Conservation (phyloP, 148 eudicot species). For the Fagopyrum tataricum region DNA sequence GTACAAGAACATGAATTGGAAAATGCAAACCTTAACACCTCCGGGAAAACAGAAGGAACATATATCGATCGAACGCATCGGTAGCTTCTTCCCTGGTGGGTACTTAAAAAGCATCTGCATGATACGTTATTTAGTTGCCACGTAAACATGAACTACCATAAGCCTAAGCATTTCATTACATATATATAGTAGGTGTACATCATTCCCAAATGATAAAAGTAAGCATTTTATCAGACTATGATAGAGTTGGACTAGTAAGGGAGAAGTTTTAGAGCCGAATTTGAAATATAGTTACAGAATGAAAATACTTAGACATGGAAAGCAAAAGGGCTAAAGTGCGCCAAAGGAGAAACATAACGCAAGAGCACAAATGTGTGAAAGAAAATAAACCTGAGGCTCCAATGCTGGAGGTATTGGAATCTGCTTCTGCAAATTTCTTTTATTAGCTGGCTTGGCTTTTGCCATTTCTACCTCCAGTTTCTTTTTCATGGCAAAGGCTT, state of each 20-base stretch:
- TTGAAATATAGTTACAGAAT: background rate
- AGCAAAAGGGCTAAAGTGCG: background rate
- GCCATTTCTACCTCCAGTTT: constrained; percentile 49
- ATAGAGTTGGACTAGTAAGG: background rate
- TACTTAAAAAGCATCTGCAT: constrained; percentile 74
- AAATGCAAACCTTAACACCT: constrained; percentile 53
- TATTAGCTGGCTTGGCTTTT: constrained; percentile 31
- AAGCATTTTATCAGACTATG: background rate
- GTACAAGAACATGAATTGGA: background rate
- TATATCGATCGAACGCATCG: constrained; percentile 72
- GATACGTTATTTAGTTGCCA: background rate
- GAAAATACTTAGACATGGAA: background rate
- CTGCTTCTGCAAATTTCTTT: constrained; percentile 22
- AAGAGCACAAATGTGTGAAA: background rate
- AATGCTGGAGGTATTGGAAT: constrained; percentile 49
- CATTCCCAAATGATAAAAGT: background rate
- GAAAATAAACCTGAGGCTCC: constrained; percentile 39
- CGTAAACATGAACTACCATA: background rate
- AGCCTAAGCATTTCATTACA: background rate
- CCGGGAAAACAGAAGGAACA: constrained; percentile 90
- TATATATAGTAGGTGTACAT: background rate
- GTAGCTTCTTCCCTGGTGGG: constrained; percentile 78
- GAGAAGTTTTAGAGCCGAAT: background rate
- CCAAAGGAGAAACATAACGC: background rate
- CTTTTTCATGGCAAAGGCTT: constrained; percentile 67